A percentile compares a stretch with the other conserved stretches of the same genome.
Evolutionary conservation across 805 yeast species (phyloP).

Genomic region (Candida suzukii): DNA sequence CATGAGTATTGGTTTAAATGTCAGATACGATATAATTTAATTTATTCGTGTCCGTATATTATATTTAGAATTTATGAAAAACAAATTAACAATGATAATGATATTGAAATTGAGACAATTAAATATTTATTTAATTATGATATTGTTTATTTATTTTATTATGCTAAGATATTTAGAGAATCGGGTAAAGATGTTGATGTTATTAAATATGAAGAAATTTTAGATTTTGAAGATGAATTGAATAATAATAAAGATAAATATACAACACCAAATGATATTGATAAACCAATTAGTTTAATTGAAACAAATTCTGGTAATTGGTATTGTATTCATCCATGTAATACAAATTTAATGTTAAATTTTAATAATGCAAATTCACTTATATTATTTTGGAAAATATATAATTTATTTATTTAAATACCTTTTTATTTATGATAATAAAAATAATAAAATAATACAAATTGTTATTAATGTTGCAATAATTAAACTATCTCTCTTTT

Average conservation of each 20-base stretch:
- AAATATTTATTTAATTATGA: too few species aligned
- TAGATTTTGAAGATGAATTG: background rate
- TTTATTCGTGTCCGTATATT: too few species aligned
- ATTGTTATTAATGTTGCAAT: slow-evolving; percentile 64
- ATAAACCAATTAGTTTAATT: slow-evolving; percentile 2
- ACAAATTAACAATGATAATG: too few species aligned
- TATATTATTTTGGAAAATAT: slow-evolving; percentile 21
- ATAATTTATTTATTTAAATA: slow-evolving; percentile 1
- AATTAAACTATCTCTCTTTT: slow-evolving; percentile 83
- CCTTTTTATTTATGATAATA: slow-evolving; percentile 6
- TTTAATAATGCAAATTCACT: slow-evolving; percentile 5
- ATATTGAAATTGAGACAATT: too few species aligned
- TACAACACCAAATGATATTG: background rate
- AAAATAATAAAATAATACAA: slow-evolving; percentile 62
- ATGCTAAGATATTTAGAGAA: too few species aligned
- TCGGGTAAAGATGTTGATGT: too few species aligned
- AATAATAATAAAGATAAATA: too few species aligned
- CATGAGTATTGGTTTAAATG: too few species aligned
- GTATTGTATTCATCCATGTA: slow-evolving; percentile 35
- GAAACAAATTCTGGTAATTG: slow-evolving; percentile 10
- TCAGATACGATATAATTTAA: too few species aligned
- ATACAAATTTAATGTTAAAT: slow-evolving; percentile 22
- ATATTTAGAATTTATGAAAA: too few species aligned
- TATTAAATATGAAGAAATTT: too few species aligned
- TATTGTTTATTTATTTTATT: too few species aligned